Base-by-base conservation (phyloP, 2,329 filamentous ascomycete genomes). In the Colletotrichum coccodes region DNA sequence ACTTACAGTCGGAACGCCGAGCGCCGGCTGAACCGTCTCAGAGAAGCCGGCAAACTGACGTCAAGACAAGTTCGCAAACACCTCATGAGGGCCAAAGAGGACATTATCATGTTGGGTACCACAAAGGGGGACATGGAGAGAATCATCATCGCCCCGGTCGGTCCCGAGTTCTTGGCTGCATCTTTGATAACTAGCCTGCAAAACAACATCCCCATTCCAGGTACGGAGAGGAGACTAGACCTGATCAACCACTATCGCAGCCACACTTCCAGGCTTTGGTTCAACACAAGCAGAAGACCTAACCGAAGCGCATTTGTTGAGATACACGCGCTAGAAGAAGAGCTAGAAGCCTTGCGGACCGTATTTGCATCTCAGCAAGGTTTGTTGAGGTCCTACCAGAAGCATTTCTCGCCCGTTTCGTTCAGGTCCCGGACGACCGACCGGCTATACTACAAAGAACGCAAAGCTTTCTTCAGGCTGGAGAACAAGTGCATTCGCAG, bases 251-350 rank as follows among this genome's bases (percentile, higher is more conserved):
- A 72, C 18, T 73, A 72, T 32, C 47, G 52, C 6, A 53, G 23
- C 21, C 52, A 53, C 30, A 44, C 36, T 18, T 34, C 49, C 16
- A 52, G n/a, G 23, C 68, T 73, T 3, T 63, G 64, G 3, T 65
- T 70, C 42, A 36, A 71, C 8, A 68, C 67, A 9, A 66, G 52
- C 26, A 58, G 62, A 18, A 60, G 67, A 11, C 72, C 72, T 16
- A 67, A 70, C 32, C 44, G 70, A 11, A 50, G 60, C 3, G 53
- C 71, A 4, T 75, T 74, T 47, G 59, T 73, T 2, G 64, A 71
- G 44, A 73, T 75, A 3, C 59, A 64, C 16, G 61, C 59, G 2
- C 64, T 73, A 14, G 61, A 71, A n/a, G 72, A 75, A 42, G 71
- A 74, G 65, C 47, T 73, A 12, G 60, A 67, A 14, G 72, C 72